These are phyloP conservation scores for Alternaria sp. DNA, from an alignment of 2,329 filamentous ascomycete species.

Conservation along the genomic window DNA sequence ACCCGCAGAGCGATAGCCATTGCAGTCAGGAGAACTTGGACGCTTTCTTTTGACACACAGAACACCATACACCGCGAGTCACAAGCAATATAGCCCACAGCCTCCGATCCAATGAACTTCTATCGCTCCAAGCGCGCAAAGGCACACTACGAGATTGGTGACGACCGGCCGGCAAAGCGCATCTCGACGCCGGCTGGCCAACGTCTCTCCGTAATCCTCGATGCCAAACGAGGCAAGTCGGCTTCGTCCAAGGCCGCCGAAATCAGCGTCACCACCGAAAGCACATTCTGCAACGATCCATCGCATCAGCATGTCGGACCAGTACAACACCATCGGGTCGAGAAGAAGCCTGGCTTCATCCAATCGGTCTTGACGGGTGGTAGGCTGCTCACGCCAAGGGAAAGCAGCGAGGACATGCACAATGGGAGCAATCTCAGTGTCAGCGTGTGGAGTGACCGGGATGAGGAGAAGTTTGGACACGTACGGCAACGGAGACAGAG, in stretches of 20 bases:
- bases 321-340: conserved; percentile 21
- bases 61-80: not conserved
- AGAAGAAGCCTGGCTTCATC: conserved; percentile 27
- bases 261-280: conserved; percentile 35
- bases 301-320: conserved; percentile 31
- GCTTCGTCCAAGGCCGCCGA: conserved; percentile 22
- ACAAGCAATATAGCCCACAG: not conserved
- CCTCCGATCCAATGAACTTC: conserved; percentile 29
- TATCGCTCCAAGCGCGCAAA: conserved; percentile 30
- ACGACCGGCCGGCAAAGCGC: conserved; percentile 46
- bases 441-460: conserved; percentile 47
- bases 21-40: not conserved
- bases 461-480: conserved; percentile 40
- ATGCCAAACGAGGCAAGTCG: conserved; percentile 30
- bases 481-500: conserved; percentile 31
- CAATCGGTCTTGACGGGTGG: conserved; percentile 26
- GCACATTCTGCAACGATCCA: conserved; percentile 38
- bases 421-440: conserved; percentile 40
- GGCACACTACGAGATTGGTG: conserved; percentile 30
- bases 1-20: conserved; percentile 2
- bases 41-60: not conserved
- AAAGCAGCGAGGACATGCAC: conserved; percentile 35
- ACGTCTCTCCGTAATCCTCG: conserved; percentile 51
- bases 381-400: conserved; percentile 35
- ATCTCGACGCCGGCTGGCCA: conserved; percentile 52